Conservation (phyloP, 2,329 filamentous ascomycete genomes). For the Apiospora arundinis region DNA sequence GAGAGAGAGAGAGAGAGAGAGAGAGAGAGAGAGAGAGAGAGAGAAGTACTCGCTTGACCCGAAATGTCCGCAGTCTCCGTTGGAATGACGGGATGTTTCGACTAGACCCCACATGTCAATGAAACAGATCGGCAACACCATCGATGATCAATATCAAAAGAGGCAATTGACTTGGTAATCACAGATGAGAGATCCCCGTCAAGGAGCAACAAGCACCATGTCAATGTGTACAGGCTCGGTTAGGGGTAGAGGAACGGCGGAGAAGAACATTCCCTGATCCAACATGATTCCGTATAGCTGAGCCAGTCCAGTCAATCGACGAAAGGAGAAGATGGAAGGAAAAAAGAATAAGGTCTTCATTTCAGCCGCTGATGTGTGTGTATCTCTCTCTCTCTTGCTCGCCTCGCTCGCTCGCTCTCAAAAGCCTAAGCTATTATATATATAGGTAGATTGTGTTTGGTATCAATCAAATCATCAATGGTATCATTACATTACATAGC, state of each 20-base stretch:
- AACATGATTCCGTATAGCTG: not conserved
- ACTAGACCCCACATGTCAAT: slow-evolving; percentile 5
- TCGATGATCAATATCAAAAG: not conserved
- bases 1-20: no score
- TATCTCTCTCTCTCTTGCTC: not conserved
- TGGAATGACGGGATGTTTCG: slow-evolving; percentile 13
- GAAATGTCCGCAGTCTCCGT: not conserved
- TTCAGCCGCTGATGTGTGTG: not conserved
- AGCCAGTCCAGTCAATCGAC: no score
- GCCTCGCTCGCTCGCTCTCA: not conserved
- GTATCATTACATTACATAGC: slow-evolving; percentile 23
- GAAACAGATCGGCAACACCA: slow-evolving; percentile 4
- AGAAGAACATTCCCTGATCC: not conserved
- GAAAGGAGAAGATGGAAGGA: not conserved
- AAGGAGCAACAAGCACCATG: not conserved
- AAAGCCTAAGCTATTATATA: slow-evolving; percentile 4
- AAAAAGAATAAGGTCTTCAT: not conserved
- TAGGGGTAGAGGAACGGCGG: not conserved
- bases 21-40: no score
- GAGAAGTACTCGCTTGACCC: not conserved
- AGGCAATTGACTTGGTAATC: not conserved
- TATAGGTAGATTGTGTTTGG: slow-evolving; percentile 8
- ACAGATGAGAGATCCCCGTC: slow-evolving; percentile 3
- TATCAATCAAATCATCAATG: slow-evolving; percentile 22
- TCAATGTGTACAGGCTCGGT: not conserved